Conservation (phyloP, 2,329 filamentous ascomycete species). For the Alternaria panax region DNA sequence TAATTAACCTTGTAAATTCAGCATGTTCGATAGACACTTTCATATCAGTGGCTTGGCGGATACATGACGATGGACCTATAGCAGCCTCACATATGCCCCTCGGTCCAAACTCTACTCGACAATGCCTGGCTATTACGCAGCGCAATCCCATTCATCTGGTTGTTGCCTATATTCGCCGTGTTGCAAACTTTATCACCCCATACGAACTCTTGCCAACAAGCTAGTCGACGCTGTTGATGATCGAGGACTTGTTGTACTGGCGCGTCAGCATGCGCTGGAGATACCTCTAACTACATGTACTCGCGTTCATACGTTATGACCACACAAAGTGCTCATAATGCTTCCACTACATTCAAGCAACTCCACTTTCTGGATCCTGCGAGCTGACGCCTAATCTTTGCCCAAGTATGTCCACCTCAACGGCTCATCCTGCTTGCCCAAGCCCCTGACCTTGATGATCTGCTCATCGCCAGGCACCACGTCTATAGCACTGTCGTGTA, state of each 20-base stretch:
- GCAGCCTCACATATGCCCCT: conserved; percentile 40
- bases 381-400: conserved; percentile 33
- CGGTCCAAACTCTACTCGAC: conserved; percentile 17
- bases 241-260: conserved; percentile 10
- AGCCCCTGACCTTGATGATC: conserved; percentile 53
- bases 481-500: conserved; percentile 65
- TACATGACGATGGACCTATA: conserved; percentile 29
- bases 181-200: background rate
- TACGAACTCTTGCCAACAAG: background rate
- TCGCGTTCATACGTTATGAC: background rate
- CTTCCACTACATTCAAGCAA: conserved; percentile 1
- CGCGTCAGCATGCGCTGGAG: conserved; percentile 15
- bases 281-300: conserved; percentile 3
- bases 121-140: conserved; percentile 21
- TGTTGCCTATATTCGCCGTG: conserved; percentile 30
- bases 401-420: conserved; percentile 58
- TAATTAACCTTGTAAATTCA: conserved; percentile 23
- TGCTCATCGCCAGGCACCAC: conserved; percentile 67
- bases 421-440: conserved; percentile 49
- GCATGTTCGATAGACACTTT: conserved; percentile 23
- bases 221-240: conserved; percentile 21
- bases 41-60: conserved; percentile 25
- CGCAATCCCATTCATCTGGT: conserved; percentile 11
- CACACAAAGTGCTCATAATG: conserved; percentile 5
- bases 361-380: conserved; percentile 12